Evolutionary conservation across 2,329 filamentous ascomycete genomes (phyloP).

Genomic region (Neoarthrinium moseri): DNA sequence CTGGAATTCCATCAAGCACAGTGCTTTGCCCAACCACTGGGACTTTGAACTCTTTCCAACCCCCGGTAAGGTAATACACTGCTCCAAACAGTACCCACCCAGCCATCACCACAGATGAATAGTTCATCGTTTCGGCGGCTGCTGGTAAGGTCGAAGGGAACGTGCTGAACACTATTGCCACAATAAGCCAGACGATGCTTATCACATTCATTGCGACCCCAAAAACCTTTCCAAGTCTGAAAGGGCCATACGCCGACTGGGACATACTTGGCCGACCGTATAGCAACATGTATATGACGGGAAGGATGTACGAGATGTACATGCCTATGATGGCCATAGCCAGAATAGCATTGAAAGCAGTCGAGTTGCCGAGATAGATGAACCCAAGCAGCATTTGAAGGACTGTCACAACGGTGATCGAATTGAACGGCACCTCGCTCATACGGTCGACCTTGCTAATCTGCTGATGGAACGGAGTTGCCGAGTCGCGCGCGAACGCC

Average conservation of each 20-base stretch:
- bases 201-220: constrained; percentile 35
- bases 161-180: constrained; percentile 42
- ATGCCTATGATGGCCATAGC: constrained; percentile 39
- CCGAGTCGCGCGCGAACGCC: constrained; percentile 44
- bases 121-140: constrained; percentile 42
- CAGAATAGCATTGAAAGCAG: constrained; percentile 42
- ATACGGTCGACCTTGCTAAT: constrained; percentile 35
- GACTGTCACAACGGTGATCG: constrained; percentile 31
- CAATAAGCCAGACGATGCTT: constrained; percentile 34
- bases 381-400: constrained; percentile 37
- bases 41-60: neutral
- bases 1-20: neutral
- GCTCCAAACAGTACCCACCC: constrained; percentile 14
- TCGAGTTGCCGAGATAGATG: constrained; percentile 40
- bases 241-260: constrained; percentile 37
- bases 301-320: constrained; percentile 43
- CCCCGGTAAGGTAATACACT: neutral
- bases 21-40: neutral
- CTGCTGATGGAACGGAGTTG: constrained; percentile 32
- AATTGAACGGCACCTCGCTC: constrained; percentile 35
- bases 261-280: constrained; percentile 27
- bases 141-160: constrained; percentile 42
- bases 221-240: constrained; percentile 30
- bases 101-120: constrained; percentile 45
- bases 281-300: constrained; percentile 42